These are phyloP conservation scores for Scutellaria barbata DNA, from an alignment of 257 asterid species.

Conservation along the genomic window DNA sequence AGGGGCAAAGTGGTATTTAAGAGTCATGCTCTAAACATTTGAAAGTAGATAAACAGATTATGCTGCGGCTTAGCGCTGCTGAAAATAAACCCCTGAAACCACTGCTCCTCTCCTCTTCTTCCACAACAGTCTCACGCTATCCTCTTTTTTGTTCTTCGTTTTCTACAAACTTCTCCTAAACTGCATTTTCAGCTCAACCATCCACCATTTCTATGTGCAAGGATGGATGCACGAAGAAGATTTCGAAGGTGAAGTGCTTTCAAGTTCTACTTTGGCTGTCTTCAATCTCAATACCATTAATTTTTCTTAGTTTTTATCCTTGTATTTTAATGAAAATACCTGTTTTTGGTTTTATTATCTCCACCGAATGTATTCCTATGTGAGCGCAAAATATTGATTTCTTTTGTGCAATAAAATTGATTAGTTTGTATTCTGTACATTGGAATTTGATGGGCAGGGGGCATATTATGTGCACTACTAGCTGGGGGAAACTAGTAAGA, in stretches of 20 bases:
- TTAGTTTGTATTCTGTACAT: not conserved
- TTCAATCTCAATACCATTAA: not conserved
- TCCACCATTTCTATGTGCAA: not conserved
- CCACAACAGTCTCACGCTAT: not conserved
- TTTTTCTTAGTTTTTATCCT: not conserved
- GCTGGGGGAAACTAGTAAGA: constrained; percentile 15
- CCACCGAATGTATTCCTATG: not conserved
- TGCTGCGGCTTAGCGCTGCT: constrained; percentile 6
- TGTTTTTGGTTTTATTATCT: not conserved
- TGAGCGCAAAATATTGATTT: constrained; percentile 20
- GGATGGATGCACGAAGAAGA: constrained; percentile 30
- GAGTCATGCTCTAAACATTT: constrained; percentile 7
- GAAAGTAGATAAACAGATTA: constrained; percentile 43
- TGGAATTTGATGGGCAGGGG: not conserved
- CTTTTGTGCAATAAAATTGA: constrained; percentile 2
- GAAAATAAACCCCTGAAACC: constrained; percentile 33
- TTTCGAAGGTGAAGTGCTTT: constrained; percentile 34
- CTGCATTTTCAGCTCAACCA: constrained; percentile 24
- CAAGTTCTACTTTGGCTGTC: not conserved
- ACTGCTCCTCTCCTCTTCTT: constrained; percentile 27
- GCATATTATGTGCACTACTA: not conserved
- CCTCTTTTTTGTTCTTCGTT: not conserved
- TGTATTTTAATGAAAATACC: not conserved
- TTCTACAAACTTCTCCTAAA: not conserved
- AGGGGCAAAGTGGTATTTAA: constrained; percentile 34